Evolutionary conservation across 2,329 filamentous ascomycete species (phyloP), one percentile per base, ranked within the genome.

Genomic region (Nothophaeocryptopus gaeumannii): DNA sequence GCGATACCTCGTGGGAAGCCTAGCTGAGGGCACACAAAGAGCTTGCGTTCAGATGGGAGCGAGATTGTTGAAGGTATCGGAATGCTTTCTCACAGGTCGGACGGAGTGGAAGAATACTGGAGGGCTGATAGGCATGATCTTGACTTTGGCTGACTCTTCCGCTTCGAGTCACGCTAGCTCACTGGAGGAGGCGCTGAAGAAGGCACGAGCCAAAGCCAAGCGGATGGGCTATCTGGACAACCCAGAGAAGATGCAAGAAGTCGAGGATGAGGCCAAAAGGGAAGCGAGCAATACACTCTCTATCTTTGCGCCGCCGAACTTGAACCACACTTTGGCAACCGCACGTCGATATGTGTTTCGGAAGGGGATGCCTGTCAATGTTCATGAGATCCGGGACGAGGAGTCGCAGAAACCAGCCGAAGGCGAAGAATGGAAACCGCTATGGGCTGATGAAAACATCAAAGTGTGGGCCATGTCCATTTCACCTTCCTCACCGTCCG

Each of bases 1-100:
- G 61, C 81, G 88, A 50, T 99, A 99, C 69, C 60, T 96, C 12
- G 86, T 99, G 63, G 93, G 93, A 14, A 85, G 86, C 62, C 69
- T 92, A 12, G 74, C 83, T 8, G 93, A 99, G 70, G 93, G 92
- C 12, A 86, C 86, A 0, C 93, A 97, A 73, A 81, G 93, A 50
- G 82, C 84, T 40, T 77, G 86, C 64, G 77, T 78, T 33, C 84
- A 91, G 70, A 81, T 85, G 56, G 86, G 83, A 48, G 66, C 85
- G 8, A 74, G 78, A 31, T 63, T 95, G 58, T 69, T 76, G 26
- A 85, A 85, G 65, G 75, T 89, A 1, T 81, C 82, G 39, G 83
- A 95, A 62, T 74, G 96, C 50, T 96, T 99, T 67, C 68, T 99
- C 51, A 88, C 88, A 0, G 93, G 93, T 2, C 78, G 77, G 35